phyloP scores from a whole-genome alignment of 1,284 basidiomycete genomes.

The Polyporus tsugae region DNA sequence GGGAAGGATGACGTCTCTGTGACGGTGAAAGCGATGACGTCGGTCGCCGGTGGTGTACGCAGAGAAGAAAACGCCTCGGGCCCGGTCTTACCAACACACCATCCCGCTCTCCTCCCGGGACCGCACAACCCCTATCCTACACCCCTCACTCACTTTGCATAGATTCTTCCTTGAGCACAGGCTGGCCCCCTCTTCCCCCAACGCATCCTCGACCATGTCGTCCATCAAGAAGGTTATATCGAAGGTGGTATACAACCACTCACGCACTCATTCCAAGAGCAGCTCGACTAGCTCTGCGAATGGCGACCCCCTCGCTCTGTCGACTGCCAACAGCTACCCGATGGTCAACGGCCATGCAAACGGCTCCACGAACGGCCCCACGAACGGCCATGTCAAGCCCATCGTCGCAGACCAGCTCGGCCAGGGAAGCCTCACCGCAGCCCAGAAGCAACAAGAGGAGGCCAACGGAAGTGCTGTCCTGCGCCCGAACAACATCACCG shows the following conservation, averaged over 20 bases:
- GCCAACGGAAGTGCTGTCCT: neutral
- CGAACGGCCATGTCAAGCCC: constrained; percentile 24
- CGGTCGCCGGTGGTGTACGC: neutral
- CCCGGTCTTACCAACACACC: neutral
- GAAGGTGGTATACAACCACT: constrained; percentile 30
- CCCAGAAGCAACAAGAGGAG: constrained; percentile 23
- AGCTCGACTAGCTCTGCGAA: constrained; percentile 18
- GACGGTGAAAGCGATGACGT: constrained; percentile 3
- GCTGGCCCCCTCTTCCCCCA: constrained; percentile 5
- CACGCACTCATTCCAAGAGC: constrained; percentile 26
- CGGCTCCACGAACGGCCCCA: neutral
- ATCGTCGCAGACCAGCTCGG: constrained; percentile 30
- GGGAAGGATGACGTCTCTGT: constrained; percentile 12
- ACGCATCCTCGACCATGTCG: constrained; percentile 22
- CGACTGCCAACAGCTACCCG: constrained; percentile 10
- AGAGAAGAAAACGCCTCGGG: constrained; percentile 1
- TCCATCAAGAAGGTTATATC: constrained; percentile 34
- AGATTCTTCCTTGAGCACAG: neutral
- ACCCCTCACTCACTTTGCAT: neutral
- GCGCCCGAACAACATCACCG: neutral
- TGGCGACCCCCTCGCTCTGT: constrained; percentile 14
- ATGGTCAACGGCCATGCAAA: constrained; percentile 20
- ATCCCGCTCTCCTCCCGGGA: neutral
- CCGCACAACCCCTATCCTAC: neutral
- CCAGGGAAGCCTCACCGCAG: constrained; percentile 21